Conservation (phyloP, 1,284 basidiomycete genomes). For the Cutaneotrichosporon cyanovorans region DNA sequence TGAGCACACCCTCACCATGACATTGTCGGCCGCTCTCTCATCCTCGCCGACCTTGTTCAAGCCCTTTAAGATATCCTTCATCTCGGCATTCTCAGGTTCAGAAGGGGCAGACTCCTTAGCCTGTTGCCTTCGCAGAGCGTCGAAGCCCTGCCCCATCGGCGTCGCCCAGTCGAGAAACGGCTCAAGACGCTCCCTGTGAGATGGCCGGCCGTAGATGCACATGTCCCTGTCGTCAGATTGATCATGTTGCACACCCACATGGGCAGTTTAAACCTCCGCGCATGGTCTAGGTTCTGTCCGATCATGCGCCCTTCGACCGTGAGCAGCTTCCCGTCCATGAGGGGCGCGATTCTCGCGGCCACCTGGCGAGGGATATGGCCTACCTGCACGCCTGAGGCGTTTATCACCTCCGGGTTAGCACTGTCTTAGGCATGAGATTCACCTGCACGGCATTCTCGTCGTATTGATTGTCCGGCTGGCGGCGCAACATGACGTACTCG, state of each 20-base stretch:
- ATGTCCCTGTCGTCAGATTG: conserved; percentile 40
- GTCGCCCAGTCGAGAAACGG: conserved; percentile 66
- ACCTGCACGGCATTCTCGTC: conserved; percentile 52
- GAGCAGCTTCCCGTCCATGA: conserved; percentile 59
- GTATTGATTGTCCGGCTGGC: conserved; percentile 62
- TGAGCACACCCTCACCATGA: conserved; percentile 47
- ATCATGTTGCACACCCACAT: conserved; percentile 46
- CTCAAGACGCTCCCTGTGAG: conserved; percentile 56
- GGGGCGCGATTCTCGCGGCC: conserved; percentile 57
- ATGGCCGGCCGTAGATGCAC: conserved; percentile 59
- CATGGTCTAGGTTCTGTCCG: conserved; percentile 44
- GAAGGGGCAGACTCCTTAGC: conserved; percentile 10
- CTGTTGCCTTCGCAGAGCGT: conserved; percentile 24
- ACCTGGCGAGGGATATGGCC: conserved; percentile 64
- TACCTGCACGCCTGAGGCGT: conserved; percentile 64
- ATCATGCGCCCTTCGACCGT: conserved; percentile 60
- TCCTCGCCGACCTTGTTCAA: conserved; percentile 72
- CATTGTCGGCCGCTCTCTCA: conserved; percentile 52
- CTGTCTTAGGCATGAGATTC: neutral
- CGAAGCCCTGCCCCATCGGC: conserved; percentile 53
- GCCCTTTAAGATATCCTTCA: conserved; percentile 57
- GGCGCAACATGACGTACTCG: conserved; percentile 64
- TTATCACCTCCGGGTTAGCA: conserved; percentile 61
- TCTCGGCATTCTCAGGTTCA: conserved; percentile 51
- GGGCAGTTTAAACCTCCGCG: conserved; percentile 52